Conservation (phyloP, 805 yeast species). For the Kluyveromyces aestuarii region DNA sequence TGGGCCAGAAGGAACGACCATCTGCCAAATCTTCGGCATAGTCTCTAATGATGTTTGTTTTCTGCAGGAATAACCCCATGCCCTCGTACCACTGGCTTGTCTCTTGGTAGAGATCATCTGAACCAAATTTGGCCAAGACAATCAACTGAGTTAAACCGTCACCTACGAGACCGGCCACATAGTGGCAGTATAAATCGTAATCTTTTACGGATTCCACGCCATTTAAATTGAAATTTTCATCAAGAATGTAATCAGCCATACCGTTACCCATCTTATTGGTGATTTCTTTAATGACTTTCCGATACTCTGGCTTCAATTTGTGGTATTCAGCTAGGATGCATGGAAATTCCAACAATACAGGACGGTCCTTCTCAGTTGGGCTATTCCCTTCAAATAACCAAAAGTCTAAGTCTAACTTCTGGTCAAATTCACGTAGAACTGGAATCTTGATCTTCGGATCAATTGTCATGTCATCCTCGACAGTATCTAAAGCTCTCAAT, state of each 20-base stretch:
- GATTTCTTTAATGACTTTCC: conserved; percentile 68
- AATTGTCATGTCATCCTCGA: conserved; percentile 92
- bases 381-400: conserved; percentile 78
- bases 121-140: conserved; percentile 65
- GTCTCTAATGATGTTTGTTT: conserved; percentile 93
- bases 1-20: conserved; percentile 94
- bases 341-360: conserved; percentile 74
- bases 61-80: conserved; percentile 94
- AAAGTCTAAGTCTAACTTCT: conserved; percentile 50
- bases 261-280: conserved; percentile 90
- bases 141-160: conserved; percentile 85
- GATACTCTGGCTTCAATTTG: conserved; percentile 63
- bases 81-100: conserved; percentile 57
- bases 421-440: conserved; percentile 56
- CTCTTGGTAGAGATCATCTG: conserved; percentile 38
- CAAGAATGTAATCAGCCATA: conserved; percentile 86
- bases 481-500: conserved; percentile 85
- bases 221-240: conserved; percentile 65
- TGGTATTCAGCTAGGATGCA: conserved; percentile 61
- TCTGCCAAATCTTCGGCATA: conserved; percentile 86
- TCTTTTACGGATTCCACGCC: conserved; percentile 76
- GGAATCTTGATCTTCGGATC: conserved; percentile 66
- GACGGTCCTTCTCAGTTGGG: conserved; percentile 72
- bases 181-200: conserved; percentile 87
- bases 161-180: conserved; percentile 97